Conservation (phyloP, 768 basidiomycete species). For the Xerocomus potaroensis region DNA sequence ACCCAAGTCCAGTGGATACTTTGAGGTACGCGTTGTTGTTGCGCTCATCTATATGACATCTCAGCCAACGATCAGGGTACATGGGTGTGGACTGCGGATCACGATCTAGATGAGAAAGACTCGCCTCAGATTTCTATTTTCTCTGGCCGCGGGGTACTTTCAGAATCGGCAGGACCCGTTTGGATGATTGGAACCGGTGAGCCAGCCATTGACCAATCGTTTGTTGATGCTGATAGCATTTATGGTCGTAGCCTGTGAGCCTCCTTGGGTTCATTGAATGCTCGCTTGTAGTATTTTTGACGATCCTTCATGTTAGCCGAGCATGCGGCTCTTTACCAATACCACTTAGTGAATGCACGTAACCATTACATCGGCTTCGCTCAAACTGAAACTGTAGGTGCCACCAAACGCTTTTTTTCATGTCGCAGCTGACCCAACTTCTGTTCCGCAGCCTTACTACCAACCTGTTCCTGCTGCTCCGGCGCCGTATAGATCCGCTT, state of each 20-base stretch:
- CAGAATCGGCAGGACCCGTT: slow-evolving; percentile 72
- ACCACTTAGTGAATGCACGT: slow-evolving; percentile 38
- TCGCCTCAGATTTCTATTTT: slow-evolving; percentile 51
- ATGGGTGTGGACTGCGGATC: slow-evolving; percentile 82
- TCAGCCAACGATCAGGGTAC: slow-evolving; percentile 42
- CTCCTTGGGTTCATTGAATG: no score
- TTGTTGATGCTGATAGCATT: not conserved
- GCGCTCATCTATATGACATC: not conserved
- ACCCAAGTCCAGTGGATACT: slow-evolving; percentile 46
- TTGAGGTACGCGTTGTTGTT: slow-evolving; percentile 44
- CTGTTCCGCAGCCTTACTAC: slow-evolving; percentile 41
- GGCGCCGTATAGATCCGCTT: slow-evolving; percentile 35
- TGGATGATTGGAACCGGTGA: slow-evolving; percentile 70
- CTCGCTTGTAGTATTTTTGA: not conserved
- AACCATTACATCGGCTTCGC: slow-evolving; percentile 48
- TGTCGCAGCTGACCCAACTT: not conserved
- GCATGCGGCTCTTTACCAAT: slow-evolving; percentile 46
- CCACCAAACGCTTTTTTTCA: not conserved
- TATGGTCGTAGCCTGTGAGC: slow-evolving; percentile 18
- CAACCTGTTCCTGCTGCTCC: slow-evolving; percentile 44
- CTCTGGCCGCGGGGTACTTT: slow-evolving; percentile 68
- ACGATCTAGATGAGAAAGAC: slow-evolving; percentile 50
- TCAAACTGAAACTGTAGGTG: slow-evolving; percentile 47
- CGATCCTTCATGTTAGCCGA: slow-evolving; percentile 31
- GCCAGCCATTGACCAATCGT: not conserved